Percentiles rank a stretch among this genome's conserved stretches.
phyloP scores from a whole-genome alignment of 768 basidiomycete species.

The Boletus fagicola region DNA sequence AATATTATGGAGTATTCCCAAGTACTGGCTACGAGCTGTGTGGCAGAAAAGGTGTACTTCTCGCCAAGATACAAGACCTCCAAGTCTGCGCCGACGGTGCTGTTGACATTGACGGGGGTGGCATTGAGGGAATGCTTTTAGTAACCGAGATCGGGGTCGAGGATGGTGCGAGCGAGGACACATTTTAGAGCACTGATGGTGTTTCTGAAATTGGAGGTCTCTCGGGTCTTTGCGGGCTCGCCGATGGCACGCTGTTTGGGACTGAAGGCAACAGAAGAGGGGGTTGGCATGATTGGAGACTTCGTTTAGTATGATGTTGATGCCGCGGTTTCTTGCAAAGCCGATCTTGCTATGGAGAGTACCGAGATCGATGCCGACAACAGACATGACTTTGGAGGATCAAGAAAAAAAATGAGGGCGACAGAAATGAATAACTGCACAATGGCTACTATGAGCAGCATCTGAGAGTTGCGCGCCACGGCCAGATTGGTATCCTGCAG shows the following conservation, averaged over 20 bases:
- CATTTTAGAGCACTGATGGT: conserved; percentile 93
- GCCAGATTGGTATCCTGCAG: no score
- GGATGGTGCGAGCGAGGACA: conserved; percentile 76
- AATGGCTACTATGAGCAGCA: no score
- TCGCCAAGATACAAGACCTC: conserved; percentile 95
- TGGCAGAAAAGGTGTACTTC: conserved; percentile 72
- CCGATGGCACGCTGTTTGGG: conserved; percentile 88
- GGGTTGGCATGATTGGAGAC: conserved; percentile 95
- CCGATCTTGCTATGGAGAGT: conserved; percentile 93
- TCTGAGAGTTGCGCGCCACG: no score
- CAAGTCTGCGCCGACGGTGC: conserved; percentile 82
- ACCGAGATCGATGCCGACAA: conserved; percentile 95
- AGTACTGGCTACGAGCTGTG: conserved; percentile 89
- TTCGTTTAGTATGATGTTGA: conserved; percentile 98
- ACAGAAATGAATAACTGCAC: no score
- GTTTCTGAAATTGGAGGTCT: conserved; percentile 97
- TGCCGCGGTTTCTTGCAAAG: conserved; percentile 91
- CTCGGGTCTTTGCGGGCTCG: conserved; percentile 94
- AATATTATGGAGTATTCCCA: conserved; percentile 88
- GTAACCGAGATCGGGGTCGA: conserved; percentile 77
- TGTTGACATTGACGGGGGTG: conserved; percentile 77
- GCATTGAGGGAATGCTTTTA: conserved; percentile 94
- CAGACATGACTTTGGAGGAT: conserved; percentile 57
- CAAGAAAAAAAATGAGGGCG: not conserved
- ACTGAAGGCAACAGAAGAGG: conserved; percentile 94